Evolutionary conservation across 2,329 filamentous ascomycete genomes (phyloP).

Genomic region (Chrysoporthe puriensis): DNA sequence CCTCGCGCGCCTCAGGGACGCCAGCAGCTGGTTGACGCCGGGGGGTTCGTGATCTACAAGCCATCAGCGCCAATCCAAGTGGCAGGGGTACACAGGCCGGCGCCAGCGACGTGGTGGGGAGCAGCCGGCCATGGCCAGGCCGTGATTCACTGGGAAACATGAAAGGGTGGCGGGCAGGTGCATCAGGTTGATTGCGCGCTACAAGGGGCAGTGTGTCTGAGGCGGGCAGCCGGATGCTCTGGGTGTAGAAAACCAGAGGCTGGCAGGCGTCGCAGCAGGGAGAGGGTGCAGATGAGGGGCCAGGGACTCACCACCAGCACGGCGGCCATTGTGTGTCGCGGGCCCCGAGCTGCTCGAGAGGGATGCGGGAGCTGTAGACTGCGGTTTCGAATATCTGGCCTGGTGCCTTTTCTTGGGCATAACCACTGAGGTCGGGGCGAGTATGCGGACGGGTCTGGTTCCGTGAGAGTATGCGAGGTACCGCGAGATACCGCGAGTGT

Average conservation of each 20-base stretch:
- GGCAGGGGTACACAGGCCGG: constrained; percentile 2
- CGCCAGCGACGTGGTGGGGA: not conserved
- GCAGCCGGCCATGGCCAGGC: not conserved
- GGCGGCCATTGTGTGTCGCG: not conserved
- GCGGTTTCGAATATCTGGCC: constrained; percentile 61
- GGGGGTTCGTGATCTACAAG: constrained; percentile 41
- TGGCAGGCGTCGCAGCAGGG: not conserved
- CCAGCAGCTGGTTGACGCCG: constrained; percentile 64
- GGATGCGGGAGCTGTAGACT: constrained; percentile 56
- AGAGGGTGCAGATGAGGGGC: not conserved
- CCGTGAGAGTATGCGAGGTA: constrained; percentile 5
- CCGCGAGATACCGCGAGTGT: constrained; percentile 2
- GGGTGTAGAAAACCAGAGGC: not conserved
- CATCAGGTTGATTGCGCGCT: constrained; percentile 12
- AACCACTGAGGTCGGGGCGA: constrained; percentile 26
- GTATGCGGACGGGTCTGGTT: not conserved
- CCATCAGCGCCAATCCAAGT: constrained; percentile 21
- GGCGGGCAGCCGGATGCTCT: constrained; percentile 1
- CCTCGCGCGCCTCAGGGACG: constrained; percentile 56
- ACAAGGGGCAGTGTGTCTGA: not conserved
- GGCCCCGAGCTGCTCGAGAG: constrained; percentile 42
- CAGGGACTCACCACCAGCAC: constrained; percentile 24
- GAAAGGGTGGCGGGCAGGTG: constrained; percentile 10
- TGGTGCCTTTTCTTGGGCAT: constrained; percentile 70
- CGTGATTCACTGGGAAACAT: not conserved